These are phyloP conservation scores for Trichophyton rubrum DNA, from an alignment of 2,329 filamentous ascomycete genomes.

Conservation along the genomic window DNA sequence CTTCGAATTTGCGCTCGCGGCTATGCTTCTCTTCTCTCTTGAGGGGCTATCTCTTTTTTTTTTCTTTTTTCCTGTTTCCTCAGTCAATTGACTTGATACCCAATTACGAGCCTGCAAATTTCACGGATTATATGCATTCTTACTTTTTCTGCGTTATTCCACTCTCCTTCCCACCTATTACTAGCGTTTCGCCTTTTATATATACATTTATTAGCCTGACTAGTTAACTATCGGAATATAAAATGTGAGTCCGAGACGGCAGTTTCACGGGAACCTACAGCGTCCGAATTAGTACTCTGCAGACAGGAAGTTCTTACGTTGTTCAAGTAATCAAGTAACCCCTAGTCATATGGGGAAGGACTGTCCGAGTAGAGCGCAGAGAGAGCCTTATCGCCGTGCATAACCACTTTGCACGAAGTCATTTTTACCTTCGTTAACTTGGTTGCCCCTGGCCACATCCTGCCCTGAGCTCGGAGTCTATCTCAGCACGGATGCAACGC, in stretches of 20 bases:
- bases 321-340: too few relatives aligned
- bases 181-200: background rate
- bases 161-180: background rate
- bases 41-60: background rate
- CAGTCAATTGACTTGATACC: background rate
- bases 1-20: background rate
- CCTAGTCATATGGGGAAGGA: too few relatives aligned
- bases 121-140: background rate
- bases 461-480: too few relatives aligned
- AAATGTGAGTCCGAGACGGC: background rate
- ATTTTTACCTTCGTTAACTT: too few relatives aligned
- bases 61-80: background rate
- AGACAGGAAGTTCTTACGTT: too few relatives aligned
- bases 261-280: too few relatives aligned
- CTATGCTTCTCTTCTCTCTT: background rate
- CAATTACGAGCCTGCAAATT: conserved; percentile 1
- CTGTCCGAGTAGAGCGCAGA: too few relatives aligned
- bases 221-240: background rate
- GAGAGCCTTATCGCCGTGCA: too few relatives aligned
- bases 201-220: background rate
- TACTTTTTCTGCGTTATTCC: background rate
- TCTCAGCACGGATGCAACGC: too few relatives aligned
- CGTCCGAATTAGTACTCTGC: too few relatives aligned
- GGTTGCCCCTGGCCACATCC: too few relatives aligned
- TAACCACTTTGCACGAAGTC: too few relatives aligned